A percentile compares a stretch with the other conserved stretches of the same genome.
These are phyloP conservation scores for Colletotrichum spinosum DNA, from an alignment of 2,329 filamentous ascomycete genomes.

Conservation along the genomic window DNA sequence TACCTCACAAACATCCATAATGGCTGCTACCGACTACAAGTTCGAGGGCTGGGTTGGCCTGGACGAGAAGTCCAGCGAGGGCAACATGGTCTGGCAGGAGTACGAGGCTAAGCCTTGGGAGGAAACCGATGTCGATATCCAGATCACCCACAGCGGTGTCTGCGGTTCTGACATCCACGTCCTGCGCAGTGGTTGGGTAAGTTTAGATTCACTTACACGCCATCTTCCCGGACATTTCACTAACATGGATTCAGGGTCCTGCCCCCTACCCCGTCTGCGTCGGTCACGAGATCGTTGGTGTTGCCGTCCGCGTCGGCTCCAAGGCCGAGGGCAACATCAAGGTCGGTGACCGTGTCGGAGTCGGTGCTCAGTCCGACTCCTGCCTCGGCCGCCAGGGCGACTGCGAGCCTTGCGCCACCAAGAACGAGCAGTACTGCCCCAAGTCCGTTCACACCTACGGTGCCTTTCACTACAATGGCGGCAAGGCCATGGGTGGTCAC, in stretches of 20 bases:
- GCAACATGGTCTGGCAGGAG: slow-evolving; percentile 66
- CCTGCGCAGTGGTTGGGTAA: slow-evolving; percentile 65
- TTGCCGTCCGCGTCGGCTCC: slow-evolving; percentile 55
- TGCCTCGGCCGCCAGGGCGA: slow-evolving; percentile 53
- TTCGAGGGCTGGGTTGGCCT: slow-evolving; percentile 65
- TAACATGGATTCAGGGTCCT: slow-evolving; percentile 24
- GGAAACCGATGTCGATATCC: slow-evolving; percentile 74
- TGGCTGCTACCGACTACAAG: slow-evolving; percentile 53
- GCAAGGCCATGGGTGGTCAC: slow-evolving; percentile 51
- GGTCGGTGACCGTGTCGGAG: slow-evolving; percentile 69
- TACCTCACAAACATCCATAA: slow-evolving; percentile 36
- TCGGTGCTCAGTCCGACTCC: slow-evolving; percentile 68
- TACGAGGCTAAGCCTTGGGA: slow-evolving; percentile 74
- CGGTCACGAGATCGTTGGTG: slow-evolving; percentile 58
- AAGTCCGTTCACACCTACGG: slow-evolving; percentile 58
- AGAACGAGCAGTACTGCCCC: slow-evolving; percentile 55
- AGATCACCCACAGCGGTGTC: slow-evolving; percentile 74
- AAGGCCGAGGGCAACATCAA: slow-evolving; percentile 57
- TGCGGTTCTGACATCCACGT: slow-evolving; percentile 73
- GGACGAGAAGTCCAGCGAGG: slow-evolving; percentile 53
- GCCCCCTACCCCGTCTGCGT: slow-evolving; percentile 38
- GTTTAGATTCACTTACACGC: slow-evolving; percentile 29
- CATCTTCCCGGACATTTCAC: not conserved
- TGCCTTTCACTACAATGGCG: slow-evolving; percentile 51
- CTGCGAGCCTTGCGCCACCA: slow-evolving; percentile 53